These are phyloP conservation scores for Chytriomyces hyalinus DNA, from an alignment of 192 early-diverging fungal species.

Conservation along the genomic window DNA sequence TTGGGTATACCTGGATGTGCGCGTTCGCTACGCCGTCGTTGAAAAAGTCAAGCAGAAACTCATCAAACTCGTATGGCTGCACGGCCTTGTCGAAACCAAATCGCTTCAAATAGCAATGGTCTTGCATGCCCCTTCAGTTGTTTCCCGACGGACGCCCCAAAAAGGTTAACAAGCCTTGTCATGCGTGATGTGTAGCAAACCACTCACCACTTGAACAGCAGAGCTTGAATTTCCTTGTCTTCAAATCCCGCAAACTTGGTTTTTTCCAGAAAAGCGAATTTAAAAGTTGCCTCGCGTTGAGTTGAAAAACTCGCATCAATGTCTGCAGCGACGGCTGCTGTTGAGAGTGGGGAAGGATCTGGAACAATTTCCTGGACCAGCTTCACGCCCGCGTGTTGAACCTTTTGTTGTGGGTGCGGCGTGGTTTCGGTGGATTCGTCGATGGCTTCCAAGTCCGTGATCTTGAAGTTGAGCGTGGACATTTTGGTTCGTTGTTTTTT, in stretches of 20 bases:
- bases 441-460: not conserved
- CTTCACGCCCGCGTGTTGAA: not conserved
- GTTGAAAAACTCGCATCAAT: not conserved
- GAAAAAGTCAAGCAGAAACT: slow-evolving; percentile 54
- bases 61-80: slow-evolving; percentile 44
- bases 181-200: too few species aligned
- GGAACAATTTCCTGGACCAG: too few species aligned
- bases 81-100: slow-evolving; percentile 50
- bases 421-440: not conserved
- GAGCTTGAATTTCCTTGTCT: slow-evolving; percentile 47
- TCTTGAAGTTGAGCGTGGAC: not conserved
- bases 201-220: slow-evolving; percentile 54
- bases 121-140: slow-evolving; percentile 52
- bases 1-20: slow-evolving; percentile 39
- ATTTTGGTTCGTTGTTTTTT: too few species aligned
- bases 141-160: not conserved
- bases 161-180: too few species aligned
- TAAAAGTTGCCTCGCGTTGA: slow-evolving; percentile 27
- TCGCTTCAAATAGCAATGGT: slow-evolving; percentile 48
- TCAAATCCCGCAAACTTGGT: slow-evolving; percentile 43
- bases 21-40: slow-evolving; percentile 44
- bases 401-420: not conserved
- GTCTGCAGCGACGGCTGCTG: not conserved
- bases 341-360: not conserved
- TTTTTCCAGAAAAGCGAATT: slow-evolving; percentile 38